Evolutionary conservation across 805 yeast genomes (phyloP).

Genomic region (Sugiyamaella floridensis): DNA sequence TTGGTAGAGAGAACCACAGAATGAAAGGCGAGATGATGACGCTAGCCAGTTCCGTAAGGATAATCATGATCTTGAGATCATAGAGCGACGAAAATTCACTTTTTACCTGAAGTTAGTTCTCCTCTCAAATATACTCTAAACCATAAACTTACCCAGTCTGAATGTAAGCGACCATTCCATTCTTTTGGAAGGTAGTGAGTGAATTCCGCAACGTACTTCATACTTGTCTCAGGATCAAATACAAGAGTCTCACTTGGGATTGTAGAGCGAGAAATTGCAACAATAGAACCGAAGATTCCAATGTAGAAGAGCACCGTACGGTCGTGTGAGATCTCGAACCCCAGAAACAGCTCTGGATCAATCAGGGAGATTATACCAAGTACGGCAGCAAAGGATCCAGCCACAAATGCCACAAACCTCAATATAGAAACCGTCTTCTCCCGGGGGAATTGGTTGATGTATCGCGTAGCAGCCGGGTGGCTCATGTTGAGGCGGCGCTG

Average conservation of each 20-base stretch:
- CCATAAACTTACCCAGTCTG: conserved; percentile 74
- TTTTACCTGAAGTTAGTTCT: conserved; percentile 67
- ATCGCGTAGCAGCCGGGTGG: conserved; percentile 69
- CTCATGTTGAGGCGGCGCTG: conserved; percentile 71
- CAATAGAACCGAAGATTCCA: conserved; percentile 78
- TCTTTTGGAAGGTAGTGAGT: conserved; percentile 85
- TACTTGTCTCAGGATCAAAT: conserved; percentile 90
- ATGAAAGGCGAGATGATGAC: conserved; percentile 81
- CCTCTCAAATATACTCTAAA: conserved; percentile 58
- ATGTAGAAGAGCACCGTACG: conserved; percentile 81
- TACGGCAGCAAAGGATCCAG: conserved; percentile 87
- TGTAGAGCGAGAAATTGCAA: conserved; percentile 74
- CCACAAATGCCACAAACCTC: conserved; percentile 61
- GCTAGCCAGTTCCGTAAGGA: conserved; percentile 74
- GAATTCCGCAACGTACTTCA: conserved; percentile 70
- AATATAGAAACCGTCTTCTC: conserved; percentile 53
- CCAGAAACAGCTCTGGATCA: conserved; percentile 86
- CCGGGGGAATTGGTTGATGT: conserved; percentile 87
- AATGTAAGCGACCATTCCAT: conserved; percentile 83
- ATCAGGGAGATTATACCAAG: conserved; percentile 67
- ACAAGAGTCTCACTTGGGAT: conserved; percentile 58
- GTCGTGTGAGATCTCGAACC: conserved; percentile 79
- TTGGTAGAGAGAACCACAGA: conserved; percentile 77
- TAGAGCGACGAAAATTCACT: conserved; percentile 73
- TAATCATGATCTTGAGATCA: conserved; percentile 62